Conservation (phyloP, 164 flowering plant genomes). For the Malania oleifera region DNA sequence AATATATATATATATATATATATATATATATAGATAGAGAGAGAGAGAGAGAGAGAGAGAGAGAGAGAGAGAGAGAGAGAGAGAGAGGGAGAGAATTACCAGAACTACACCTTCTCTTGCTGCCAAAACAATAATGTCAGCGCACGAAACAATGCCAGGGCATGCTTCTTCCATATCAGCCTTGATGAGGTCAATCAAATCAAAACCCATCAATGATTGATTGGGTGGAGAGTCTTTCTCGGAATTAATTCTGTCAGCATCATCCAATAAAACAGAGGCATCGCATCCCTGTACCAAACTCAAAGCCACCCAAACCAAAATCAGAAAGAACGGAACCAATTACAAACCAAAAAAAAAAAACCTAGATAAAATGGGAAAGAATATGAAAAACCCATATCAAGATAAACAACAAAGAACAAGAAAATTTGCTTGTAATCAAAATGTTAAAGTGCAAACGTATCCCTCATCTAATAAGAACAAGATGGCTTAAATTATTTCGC, state of each 20-base stretch:
- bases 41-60: background rate
- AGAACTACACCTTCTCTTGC: constrained; percentile 46
- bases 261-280: constrained; percentile 49
- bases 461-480: too few relatives aligned
- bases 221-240: constrained; percentile 50
- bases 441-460: background rate
- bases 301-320: background rate
- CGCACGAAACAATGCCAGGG: constrained; percentile 59
- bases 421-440: background rate
- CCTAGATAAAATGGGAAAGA: background rate
- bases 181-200: constrained; percentile 40
- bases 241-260: constrained; percentile 20
- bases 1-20: too few relatives aligned
- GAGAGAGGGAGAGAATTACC: constrained; percentile 16
- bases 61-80: background rate
- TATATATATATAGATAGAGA: too few relatives aligned
- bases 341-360: background rate
- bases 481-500: background rate
- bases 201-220: constrained; percentile 40
- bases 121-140: constrained; percentile 57
- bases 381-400: background rate
- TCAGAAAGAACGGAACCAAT: background rate
- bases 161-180: constrained; percentile 40
- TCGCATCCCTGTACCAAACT: constrained; percentile 45
- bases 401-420: background rate